Evolutionary conservation across 345 rosid species (phyloP).

Genomic region (Erodium maritimum): DNA sequence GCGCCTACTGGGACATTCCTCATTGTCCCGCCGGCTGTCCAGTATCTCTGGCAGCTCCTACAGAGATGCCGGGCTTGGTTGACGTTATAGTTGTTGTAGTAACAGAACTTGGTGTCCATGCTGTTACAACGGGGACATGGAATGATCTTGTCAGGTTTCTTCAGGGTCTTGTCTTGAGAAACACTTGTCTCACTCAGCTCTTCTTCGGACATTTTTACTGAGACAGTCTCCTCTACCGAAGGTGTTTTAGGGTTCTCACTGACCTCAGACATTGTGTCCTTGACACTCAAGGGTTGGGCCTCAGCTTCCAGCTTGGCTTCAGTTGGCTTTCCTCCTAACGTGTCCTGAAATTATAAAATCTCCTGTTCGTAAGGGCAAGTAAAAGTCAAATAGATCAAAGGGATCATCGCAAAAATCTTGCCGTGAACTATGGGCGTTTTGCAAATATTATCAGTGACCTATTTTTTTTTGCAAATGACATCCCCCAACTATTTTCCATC

Average conservation of each 20-base stretch:
- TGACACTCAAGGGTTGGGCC: constrained; percentile 8
- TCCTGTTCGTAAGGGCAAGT: too few species aligned
- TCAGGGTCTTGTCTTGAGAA: constrained; percentile 47
- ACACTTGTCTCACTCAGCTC: constrained; percentile 34
- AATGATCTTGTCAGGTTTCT: constrained; percentile 75
- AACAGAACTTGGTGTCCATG: constrained; percentile 91
- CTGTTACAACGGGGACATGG: constrained; percentile 93
- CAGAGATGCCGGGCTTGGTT: constrained; percentile 93
- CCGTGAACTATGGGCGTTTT: too few species aligned
- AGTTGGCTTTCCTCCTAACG: constrained; percentile 18
- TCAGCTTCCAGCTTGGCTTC: constrained; percentile 20
- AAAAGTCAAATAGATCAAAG: too few species aligned
- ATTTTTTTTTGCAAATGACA: too few species aligned
- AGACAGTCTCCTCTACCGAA: constrained; percentile 18
- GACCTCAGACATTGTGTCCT: constrained; percentile 27
- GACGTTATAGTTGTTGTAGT: constrained; percentile 87
- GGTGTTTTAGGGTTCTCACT: constrained; percentile 22
- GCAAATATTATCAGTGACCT: too few species aligned
- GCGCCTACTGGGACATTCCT: constrained; percentile 94
- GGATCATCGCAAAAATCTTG: too few species aligned
- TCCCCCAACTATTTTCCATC: too few species aligned
- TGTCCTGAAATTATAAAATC: constrained; percentile 31
- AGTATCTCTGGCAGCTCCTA: constrained; percentile 90
- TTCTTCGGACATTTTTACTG: constrained; percentile 27
- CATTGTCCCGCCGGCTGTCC: constrained; percentile 98